Base-by-base conservation (phyloP, 192 early-diverging fungal species). In the Coemansia asiatica region DNA sequence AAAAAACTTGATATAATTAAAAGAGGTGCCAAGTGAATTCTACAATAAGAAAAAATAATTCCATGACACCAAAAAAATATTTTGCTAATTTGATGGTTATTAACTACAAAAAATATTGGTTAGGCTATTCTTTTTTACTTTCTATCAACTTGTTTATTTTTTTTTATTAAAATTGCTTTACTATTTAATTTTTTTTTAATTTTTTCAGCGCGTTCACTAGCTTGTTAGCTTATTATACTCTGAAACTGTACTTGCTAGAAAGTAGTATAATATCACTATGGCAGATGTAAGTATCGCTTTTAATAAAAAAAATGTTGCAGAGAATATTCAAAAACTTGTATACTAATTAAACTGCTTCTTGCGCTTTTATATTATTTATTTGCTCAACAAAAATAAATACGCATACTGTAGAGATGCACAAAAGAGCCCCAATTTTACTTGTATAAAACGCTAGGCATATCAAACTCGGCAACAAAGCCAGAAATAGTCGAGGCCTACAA, bases 401-500 rank as follows among this genome's bases (percentile, higher is more conserved):
- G 8, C 8, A 33, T 33, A 33, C 8, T 16, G 15, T 44, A 44
- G 40, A 44, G 15, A 12, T 2, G 56, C 33, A 38, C 18, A 21
- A 38, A 19, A 35, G 35, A 33, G 10, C 56, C 56, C 29, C 7
- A 21, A 22, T 72, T 66, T n/a, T 72, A 72, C n/a, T 44, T 72
- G 19, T 72, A 72, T 53, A 72, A 66, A 19, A 33, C 58, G 36
- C 69, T 72, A 18, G 69, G 69, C 10, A 13, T 72, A 38, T 0
- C 31, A 7, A 72, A 72, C 48, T 35, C 47, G 23, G 69, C 69
- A 10, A 56, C 69, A 44, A 61, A 54, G 58, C 23, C 38, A 47
- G 63, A 64, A 19, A 60, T 72, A 47, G 65, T 40, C 18, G 69
- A 72, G 31, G 69, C 63, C 2, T 72, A 72, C 44, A 72, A 72